phyloP scores from a whole-genome alignment of 139 green algal genomes.

The Chlorella vulgaris region DNA sequence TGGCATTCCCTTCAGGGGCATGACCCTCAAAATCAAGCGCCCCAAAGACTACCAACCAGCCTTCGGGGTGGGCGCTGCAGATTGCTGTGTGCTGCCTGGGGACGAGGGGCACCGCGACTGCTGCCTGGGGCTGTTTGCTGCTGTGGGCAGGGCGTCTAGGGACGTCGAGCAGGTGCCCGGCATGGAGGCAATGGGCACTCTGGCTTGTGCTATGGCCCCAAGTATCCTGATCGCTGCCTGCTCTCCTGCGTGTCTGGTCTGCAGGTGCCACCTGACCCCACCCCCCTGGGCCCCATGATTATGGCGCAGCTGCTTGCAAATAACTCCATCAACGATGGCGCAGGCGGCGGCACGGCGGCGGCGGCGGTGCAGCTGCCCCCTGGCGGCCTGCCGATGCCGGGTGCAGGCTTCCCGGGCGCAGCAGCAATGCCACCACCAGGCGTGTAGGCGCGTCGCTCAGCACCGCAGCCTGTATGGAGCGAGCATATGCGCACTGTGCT shows the following conservation, averaged over 20 bases:
- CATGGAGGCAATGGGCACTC: too few relatives aligned
- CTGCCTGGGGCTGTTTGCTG: too few relatives aligned
- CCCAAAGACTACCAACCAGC: constrained; percentile 39
- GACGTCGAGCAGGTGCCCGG: too few relatives aligned
- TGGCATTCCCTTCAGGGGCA: constrained; percentile 41
- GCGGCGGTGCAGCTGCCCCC: not conserved
- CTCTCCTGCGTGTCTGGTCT: not conserved
- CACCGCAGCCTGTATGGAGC: too few relatives aligned
- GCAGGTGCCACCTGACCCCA: constrained; percentile 35
- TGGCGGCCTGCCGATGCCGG: constrained; percentile 9
- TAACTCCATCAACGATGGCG: not conserved
- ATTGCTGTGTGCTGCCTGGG: too few relatives aligned
- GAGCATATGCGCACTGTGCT: too few relatives aligned
- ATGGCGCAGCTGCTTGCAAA: constrained; percentile 35
- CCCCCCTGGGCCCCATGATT: constrained; percentile 25
- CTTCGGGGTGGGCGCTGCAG: constrained; percentile 20
- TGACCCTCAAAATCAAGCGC: constrained; percentile 40
- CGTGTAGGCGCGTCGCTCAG: too few relatives aligned
- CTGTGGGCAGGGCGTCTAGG: too few relatives aligned
- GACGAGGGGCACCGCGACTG: too few relatives aligned
- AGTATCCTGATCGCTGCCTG: not conserved
- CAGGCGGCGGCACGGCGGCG: not conserved
- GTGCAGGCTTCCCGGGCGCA: not conserved
- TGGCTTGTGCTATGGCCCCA: too few relatives aligned
- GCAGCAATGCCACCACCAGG: too few relatives aligned